These are phyloP conservation scores for Amaranthus palmeri DNA, from an alignment of 148 eudicot species.

Conservation along the genomic window DNA sequence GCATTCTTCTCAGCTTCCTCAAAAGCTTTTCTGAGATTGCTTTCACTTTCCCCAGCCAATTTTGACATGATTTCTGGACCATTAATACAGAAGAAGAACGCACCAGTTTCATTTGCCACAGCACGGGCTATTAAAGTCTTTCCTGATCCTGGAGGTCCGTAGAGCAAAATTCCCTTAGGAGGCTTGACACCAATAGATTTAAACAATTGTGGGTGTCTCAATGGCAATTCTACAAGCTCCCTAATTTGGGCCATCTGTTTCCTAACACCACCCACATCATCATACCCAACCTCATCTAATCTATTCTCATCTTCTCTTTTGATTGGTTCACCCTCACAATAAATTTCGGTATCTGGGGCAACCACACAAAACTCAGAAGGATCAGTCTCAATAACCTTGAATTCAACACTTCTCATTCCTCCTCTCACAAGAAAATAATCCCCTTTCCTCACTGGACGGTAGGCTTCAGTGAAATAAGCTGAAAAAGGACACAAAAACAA, in stretches of 20 bases:
- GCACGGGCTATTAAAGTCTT: conserved; percentile 87
- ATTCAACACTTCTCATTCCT: conserved; percentile 86
- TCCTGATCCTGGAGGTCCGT: conserved; percentile 93
- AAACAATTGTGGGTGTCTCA: conserved; percentile 83
- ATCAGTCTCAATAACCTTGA: conserved; percentile 83
- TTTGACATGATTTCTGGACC: conserved; percentile 95
- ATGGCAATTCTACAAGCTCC: conserved; percentile 75
- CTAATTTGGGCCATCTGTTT: conserved; percentile 95
- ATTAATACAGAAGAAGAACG: conserved; percentile 85
- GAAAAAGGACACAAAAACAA: conserved; percentile 11
- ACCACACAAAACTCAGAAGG: conserved; percentile 87
- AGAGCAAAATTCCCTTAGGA: conserved; percentile 81
- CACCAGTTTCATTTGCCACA: conserved; percentile 93
- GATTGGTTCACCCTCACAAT: conserved; percentile 82
- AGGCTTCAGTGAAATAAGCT: conserved; percentile 84
- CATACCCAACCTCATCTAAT: conserved; percentile 82
- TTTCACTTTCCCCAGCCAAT: conserved; percentile 91
- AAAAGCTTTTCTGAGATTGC: conserved; percentile 91
- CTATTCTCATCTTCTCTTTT: conserved; percentile 82
- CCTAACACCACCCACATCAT: conserved; percentile 90
- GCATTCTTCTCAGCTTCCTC: conserved; percentile 97
- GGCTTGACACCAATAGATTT: conserved; percentile 92
- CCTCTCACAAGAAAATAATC: conserved; percentile 84
- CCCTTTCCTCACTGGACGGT: conserved; percentile 79
- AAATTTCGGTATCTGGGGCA: conserved; percentile 89